These are phyloP conservation scores for Cutaneotrichosporon daszewskae DNA, from an alignment of 1,284 basidiomycete species.

Conservation along the genomic window DNA sequence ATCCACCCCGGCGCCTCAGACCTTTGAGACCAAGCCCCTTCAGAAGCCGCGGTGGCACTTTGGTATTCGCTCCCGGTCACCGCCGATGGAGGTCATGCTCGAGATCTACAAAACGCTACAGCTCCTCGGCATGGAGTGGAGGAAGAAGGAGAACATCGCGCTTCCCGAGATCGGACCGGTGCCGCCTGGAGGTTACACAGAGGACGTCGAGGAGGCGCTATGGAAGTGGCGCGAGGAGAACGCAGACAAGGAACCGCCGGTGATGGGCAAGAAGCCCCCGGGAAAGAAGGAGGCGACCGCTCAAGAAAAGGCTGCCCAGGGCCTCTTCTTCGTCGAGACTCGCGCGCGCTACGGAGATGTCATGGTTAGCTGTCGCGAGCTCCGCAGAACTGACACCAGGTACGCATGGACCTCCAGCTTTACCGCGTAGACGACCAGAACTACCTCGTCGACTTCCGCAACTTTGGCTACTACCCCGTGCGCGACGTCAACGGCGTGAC, in stretches of 20 bases:
- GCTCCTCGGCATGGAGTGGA: constrained; percentile 94
- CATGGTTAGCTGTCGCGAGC: constrained; percentile 59
- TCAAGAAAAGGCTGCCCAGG: constrained; percentile 52
- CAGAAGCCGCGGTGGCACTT: constrained; percentile 86
- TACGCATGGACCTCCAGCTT: constrained; percentile 93
- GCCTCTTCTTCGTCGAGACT: constrained; percentile 91
- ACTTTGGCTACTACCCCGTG: constrained; percentile 78
- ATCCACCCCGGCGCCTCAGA: constrained; percentile 12
- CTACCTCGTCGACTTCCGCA: constrained; percentile 97
- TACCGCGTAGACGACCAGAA: constrained; percentile 94
- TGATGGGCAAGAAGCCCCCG: constrained; percentile 35
- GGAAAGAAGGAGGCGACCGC: constrained; percentile 47
- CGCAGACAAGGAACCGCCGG: constrained; percentile 27
- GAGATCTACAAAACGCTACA: constrained; percentile 94
- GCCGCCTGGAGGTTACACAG: constrained; percentile 34
- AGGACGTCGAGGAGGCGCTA: constrained; percentile 38
- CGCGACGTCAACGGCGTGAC: constrained; percentile 56
- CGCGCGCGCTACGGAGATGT: constrained; percentile 81
- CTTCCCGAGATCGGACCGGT: constrained; percentile 59
- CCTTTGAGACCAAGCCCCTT: constrained; percentile 31
- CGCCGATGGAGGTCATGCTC: constrained; percentile 98
- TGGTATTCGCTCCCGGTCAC: constrained; percentile 87
- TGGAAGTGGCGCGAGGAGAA: constrained; percentile 50
- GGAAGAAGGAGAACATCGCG: constrained; percentile 55
- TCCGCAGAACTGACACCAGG: constrained; percentile 50